Base-by-base conservation (phyloP, 371 early-diverging fungal species). In the Apophysomyces ossiformis region DNA sequence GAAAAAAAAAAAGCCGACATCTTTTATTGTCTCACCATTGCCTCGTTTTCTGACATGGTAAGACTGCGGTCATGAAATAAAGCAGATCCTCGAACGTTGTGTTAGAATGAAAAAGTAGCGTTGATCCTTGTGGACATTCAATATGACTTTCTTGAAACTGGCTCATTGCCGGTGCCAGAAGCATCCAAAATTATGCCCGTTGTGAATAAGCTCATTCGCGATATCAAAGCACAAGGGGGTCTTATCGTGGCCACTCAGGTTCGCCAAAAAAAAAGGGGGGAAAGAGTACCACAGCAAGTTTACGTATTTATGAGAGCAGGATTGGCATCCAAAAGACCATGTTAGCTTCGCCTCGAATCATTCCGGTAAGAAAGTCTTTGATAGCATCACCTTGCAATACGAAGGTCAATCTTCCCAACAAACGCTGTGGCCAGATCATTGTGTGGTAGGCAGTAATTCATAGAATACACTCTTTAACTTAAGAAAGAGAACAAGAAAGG, bases 281-380 rank as follows among this genome's bases (percentile, higher is more conserved):
- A n/a, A n/a, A 9, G 4, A 18, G 38, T 26, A n/a, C 9, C 11
- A 47, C 1, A 47, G 21, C 1, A 5, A 13, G 47, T 15, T 43
- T 43, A 43, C 15, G 32, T 16, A 61, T 15, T 41, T 41, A 41
- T 11, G 16, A 12, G 7, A 37, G 26, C 45, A 82, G 78, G 82
- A 82, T 45, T 82, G 82, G 82, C 82, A 82, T 63, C 78, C 82
- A 38, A 8, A 43, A 9, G 50, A 77, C 46, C 82, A 82, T 66
- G 36, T 74, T 37, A 82, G 82, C 39, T 82, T 82, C 68, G 79
- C 76, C 6, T 71, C 72, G 0, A 79, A 77, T 16, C 72, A 79
- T 47, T 1, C 58, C 5, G 68, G 71, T 39, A 73, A 64, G 16
- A 45, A 69, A 8, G 67, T 71, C 1, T 79, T 79, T 63, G 75